A percentile compares a stretch with the other conserved stretches of the same genome.
phyloP scores from a whole-genome alignment of 495 filamentous ascomycete genomes.

The Talaromyces wortmannii region DNA sequence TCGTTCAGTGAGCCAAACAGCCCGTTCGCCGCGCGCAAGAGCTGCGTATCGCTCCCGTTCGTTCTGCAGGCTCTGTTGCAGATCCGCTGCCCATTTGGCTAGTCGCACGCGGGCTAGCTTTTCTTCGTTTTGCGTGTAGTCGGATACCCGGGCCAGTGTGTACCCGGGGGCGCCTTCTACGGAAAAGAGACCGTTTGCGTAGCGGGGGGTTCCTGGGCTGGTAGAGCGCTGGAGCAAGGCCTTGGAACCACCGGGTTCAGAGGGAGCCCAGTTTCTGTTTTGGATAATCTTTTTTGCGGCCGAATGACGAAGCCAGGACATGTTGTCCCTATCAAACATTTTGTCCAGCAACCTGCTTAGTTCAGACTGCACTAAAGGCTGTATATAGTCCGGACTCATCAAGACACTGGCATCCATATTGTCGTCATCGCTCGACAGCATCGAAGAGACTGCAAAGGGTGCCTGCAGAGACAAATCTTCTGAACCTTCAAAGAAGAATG shows the following conservation, averaged over 20 bases:
- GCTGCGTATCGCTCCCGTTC: constrained; percentile 73
- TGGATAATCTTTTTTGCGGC: constrained; percentile 83
- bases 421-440: constrained; percentile 67
- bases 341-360: constrained; percentile 60
- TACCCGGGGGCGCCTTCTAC: constrained; percentile 46
- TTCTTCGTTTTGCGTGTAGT: constrained; percentile 67
- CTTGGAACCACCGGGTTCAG: constrained; percentile 7
- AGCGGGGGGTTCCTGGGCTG: background rate
- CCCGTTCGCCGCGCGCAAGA: constrained; percentile 64
- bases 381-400: constrained; percentile 90
- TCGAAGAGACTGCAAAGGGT: constrained; percentile 80
- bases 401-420: constrained; percentile 92
- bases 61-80: constrained; percentile 75
- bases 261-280: constrained; percentile 28
- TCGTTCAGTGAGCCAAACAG: constrained; percentile 71
- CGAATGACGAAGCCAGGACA: constrained; percentile 80
- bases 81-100: constrained; percentile 83
- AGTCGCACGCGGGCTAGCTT: constrained; percentile 71
- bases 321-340: constrained; percentile 72
- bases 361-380: constrained; percentile 76
- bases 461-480: constrained; percentile 22
- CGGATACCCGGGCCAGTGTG: constrained; percentile 62
- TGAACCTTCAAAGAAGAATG: constrained; percentile 57
- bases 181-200: constrained; percentile 17
- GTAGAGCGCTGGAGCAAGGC: background rate